Evolutionary conservation across 371 early-diverging fungal genomes (phyloP).

Genomic region (Apophysomyces sp.): DNA sequence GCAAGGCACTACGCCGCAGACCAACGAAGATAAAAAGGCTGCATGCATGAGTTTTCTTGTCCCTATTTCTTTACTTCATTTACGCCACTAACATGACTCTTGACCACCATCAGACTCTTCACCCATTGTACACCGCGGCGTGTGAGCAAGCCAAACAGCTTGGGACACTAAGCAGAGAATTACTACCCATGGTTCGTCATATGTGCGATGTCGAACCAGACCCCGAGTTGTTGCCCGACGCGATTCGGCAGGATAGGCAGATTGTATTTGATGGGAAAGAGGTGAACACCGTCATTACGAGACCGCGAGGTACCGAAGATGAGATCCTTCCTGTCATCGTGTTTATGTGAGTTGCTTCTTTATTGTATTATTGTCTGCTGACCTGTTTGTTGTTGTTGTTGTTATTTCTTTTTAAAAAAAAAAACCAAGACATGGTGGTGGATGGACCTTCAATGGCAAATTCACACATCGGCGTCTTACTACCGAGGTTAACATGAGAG

Average conservation of each 20-base stretch:
- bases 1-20: no score
- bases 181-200: neutral
- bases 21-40: neutral
- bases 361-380: neutral
- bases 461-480: neutral
- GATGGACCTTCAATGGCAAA: neutral
- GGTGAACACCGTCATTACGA: neutral
- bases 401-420: no score
- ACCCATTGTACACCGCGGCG: conserved; percentile 5
- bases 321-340: conserved; percentile 8
- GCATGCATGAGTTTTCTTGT: neutral
- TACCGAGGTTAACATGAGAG: neutral
- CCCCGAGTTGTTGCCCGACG: neutral
- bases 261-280: neutral
- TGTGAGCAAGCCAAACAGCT: conserved; percentile 1
- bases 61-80: neutral
- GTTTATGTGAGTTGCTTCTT: conserved; percentile 3
- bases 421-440: neutral
- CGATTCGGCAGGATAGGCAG: neutral
- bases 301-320: conserved; percentile 11
- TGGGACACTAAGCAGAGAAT: neutral
- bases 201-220: neutral
- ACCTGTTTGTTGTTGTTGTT: no score
- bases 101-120: neutral
- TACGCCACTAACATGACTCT: neutral